phyloP scores from a whole-genome alignment of 2,329 filamentous ascomycete species.

The Lachnellula arida region DNA sequence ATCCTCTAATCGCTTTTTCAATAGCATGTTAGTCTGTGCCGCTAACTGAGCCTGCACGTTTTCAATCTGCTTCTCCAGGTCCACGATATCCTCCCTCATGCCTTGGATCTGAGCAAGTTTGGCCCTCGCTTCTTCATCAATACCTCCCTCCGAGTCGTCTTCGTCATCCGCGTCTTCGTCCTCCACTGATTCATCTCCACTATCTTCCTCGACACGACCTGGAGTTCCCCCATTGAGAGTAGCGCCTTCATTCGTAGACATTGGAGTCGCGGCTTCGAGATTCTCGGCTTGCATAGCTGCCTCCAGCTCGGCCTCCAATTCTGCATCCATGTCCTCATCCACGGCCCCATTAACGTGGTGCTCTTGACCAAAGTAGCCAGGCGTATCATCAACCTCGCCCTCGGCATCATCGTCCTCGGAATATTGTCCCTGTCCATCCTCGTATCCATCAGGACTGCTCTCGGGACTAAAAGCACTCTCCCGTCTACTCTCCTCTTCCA shows the following conservation, averaged over 20 bases:
- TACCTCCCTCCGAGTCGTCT: constrained; percentile 36
- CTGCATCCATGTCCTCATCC: constrained; percentile 35
- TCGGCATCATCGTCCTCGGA: constrained; percentile 35
- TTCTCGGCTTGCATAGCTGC: constrained; percentile 29
- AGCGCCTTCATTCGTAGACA: constrained; percentile 26
- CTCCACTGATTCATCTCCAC: constrained; percentile 40
- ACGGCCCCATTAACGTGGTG: constrained; percentile 22
- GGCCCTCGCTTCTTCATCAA: constrained; percentile 48
- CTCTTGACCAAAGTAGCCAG: constrained; percentile 29
- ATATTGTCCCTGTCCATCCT: constrained; percentile 34
- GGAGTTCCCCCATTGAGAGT: constrained; percentile 26
- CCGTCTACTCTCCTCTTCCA: constrained; percentile 27
- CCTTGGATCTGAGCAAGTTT: constrained; percentile 43
- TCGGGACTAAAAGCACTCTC: constrained; percentile 20
- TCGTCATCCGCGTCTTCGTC: constrained; percentile 43
- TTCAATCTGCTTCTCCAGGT: constrained; percentile 47
- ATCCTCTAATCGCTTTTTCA: constrained; percentile 44
- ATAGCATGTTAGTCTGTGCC: constrained; percentile 42
- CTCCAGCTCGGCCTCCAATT: constrained; percentile 32
- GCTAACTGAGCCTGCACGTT: constrained; percentile 39
- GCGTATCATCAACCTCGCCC: constrained; percentile 34
- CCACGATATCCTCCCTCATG: constrained; percentile 48
- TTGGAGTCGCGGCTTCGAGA: constrained; percentile 33
- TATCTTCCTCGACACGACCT: constrained; percentile 28
- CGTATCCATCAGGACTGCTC: constrained; percentile 30